Percentiles rank a stretch among this genome's conserved stretches.
These are phyloP conservation scores for Dimocarpus longan DNA, from an alignment of 345 rosid species.

Conservation along the genomic window DNA sequence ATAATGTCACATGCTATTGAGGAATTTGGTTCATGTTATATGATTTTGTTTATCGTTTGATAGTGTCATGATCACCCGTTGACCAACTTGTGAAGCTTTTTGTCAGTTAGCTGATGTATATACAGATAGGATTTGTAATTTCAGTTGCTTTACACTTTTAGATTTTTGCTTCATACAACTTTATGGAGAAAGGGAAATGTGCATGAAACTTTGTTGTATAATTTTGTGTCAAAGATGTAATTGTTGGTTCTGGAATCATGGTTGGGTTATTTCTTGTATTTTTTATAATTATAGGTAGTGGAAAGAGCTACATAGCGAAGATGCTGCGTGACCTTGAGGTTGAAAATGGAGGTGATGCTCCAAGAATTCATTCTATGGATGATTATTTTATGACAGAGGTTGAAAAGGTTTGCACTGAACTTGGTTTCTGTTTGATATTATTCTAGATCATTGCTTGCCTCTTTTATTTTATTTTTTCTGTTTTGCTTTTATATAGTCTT, in stretches of 20 bases:
- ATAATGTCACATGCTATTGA: not conserved
- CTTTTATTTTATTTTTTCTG: conserved; percentile 1
- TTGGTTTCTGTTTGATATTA: conserved; percentile 18
- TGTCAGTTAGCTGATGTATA: not conserved
- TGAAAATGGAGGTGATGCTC: conserved; percentile 82
- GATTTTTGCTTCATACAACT: not conserved
- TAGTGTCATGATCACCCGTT: not conserved
- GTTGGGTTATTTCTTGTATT: conserved; percentile 2
- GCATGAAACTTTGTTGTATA: conserved; percentile 8
- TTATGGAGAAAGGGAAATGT: not conserved
- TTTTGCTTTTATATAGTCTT: not conserved
- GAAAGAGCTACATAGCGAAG: conserved; percentile 95
- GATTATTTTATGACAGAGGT: conserved; percentile 98
- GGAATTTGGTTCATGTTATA: not conserved
- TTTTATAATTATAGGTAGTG: conserved; percentile 61
- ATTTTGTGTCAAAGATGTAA: not conserved
- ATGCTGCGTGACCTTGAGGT: conserved; percentile 87
- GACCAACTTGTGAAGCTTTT: not conserved
- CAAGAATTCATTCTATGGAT: conserved; percentile 97
- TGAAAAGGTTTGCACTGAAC: conserved; percentile 63
- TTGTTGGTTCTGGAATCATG: not conserved
- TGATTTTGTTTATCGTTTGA: not conserved
- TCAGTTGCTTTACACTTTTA: not conserved
- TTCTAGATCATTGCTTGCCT: conserved; percentile 1
- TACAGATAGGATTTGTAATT: not conserved